These are phyloP conservation scores for Cyberlindnera samutprakarnensis DNA, from an alignment of 805 yeast species.

Conservation along the genomic window DNA sequence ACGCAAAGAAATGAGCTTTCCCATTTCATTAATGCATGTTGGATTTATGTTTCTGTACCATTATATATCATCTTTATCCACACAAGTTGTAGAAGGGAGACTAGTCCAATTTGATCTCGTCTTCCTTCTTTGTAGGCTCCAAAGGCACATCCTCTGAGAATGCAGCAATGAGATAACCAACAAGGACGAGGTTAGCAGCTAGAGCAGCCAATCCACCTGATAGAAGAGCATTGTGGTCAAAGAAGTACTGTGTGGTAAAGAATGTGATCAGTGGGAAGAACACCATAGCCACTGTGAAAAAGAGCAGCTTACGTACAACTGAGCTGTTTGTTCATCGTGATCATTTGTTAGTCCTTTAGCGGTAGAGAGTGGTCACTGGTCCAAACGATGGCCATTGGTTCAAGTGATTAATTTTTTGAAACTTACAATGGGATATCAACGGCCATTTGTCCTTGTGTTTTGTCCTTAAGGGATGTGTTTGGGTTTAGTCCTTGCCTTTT, in stretches of 20 bases:
- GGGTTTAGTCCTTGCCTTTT: too few species aligned
- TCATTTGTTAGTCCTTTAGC: too few species aligned
- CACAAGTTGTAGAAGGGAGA: too few species aligned
- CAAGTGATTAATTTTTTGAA: too few species aligned
- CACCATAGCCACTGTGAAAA: constrained; percentile 75
- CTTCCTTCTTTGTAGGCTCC: constrained; percentile 29
- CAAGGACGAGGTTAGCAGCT: constrained; percentile 65
- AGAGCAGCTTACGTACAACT: constrained; percentile 60
- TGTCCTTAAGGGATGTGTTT: too few species aligned
- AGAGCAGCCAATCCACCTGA: constrained; percentile 80
- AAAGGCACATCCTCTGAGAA: constrained; percentile 51
- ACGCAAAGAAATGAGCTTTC: too few species aligned
- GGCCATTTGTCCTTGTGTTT: constrained; percentile 12
- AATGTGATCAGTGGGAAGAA: constrained; percentile 57
- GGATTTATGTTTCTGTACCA: too few species aligned
- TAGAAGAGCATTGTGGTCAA: constrained; percentile 41
- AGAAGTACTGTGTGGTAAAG: constrained; percentile 41
- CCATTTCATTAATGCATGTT: too few species aligned
- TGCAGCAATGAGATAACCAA: constrained; percentile 68
- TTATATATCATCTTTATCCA: constrained; percentile 1
- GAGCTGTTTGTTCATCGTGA: too few species aligned
- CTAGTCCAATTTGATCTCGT: constrained; percentile 25
- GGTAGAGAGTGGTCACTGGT: too few species aligned
- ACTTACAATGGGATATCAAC: constrained; percentile 22
- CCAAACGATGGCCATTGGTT: too few species aligned